Base-by-base conservation (phyloP, 225 moss, liverwort and hornwort species). In the Marchantia polymorpha region DNA sequence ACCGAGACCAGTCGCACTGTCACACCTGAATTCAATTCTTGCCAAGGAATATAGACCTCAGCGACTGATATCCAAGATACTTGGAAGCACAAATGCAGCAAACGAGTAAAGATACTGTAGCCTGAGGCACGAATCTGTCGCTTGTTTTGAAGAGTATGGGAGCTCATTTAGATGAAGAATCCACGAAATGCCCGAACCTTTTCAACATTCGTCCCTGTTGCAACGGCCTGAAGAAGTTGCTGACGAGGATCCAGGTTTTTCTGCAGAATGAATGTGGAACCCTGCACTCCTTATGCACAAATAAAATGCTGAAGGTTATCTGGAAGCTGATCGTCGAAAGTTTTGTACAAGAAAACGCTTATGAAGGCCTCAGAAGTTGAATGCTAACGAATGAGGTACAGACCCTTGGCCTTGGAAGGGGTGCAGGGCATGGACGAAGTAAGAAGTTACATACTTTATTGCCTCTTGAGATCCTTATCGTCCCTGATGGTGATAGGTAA, bases 201-300 rank as follows among this genome's bases (percentile, higher is more conserved):
- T 82, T 93, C 85, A 78, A 97, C 94, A 74, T 91, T 77, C 1
- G 72, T 81, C 9, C 90, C 84, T 13, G 85, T 67, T 55, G 91
- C 85, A 69, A 93, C 91, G 73, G 94, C 92, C 71, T 84, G 76
- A 77, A 97, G 91, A 69, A 97, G 93, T 67, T 89, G 82, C 79
- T 94, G 96, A 82, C 93, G 90, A 26, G 85, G 87, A 67, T 90
- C 92, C 56, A 97, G 80, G 81, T 87, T 85, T 87, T 92, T 94
- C 80, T 97, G 96, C 59, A 97, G 84, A 76, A 97, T 92, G 84
- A 96, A 96, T 23, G 91, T 93, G n/a, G 94, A 92, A 27, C 96
- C 96, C 96, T 96, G 87, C 80, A 80, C 75, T 82, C 84, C 87
- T 79, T 82, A 82, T 53, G 55, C 79, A 84, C 64, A 81, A 51